Evolutionary conservation across 2,329 filamentous ascomycete genomes (phyloP).

Genomic region (Didymella keratinophila): DNA sequence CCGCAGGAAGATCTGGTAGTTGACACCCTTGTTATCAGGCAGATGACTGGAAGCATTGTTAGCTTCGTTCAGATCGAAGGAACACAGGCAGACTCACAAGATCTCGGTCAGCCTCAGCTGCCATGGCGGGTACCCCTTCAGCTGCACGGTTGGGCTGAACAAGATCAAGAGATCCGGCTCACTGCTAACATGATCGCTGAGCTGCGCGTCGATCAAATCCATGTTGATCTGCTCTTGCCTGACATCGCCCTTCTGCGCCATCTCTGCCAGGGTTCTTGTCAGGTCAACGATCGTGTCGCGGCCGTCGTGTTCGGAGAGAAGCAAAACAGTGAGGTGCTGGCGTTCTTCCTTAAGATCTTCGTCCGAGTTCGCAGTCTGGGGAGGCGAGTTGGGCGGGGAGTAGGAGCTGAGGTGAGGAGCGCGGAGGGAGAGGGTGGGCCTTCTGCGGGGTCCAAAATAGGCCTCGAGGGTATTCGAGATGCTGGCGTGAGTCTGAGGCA

Average conservation of each 20-base stretch:
- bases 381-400: slow-evolving; percentile 56
- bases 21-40: slow-evolving; percentile 80
- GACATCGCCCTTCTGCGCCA: slow-evolving; percentile 90
- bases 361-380: slow-evolving; percentile 44
- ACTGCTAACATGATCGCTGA: slow-evolving; percentile 77
- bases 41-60: slow-evolving; percentile 52
- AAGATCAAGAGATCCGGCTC: slow-evolving; percentile 91
- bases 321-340: slow-evolving; percentile 68
- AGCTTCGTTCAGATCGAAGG: slow-evolving; percentile 7
- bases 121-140: slow-evolving; percentile 96
- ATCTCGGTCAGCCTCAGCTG: slow-evolving; percentile 95
- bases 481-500: slow-evolving; percentile 81
- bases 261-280: slow-evolving; percentile 91
- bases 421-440: slow-evolving; percentile 74
- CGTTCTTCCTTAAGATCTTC: slow-evolving; percentile 45
- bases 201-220: slow-evolving; percentile 88
- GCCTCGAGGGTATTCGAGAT: slow-evolving; percentile 81
- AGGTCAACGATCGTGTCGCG: slow-evolving; percentile 94
- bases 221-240: slow-evolving; percentile 80
- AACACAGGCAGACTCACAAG: slow-evolving; percentile 63
- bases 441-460: slow-evolving; percentile 79
- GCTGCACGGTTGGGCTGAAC: slow-evolving; percentile 82
- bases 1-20: slow-evolving; percentile 91
- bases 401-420: slow-evolving; percentile 73
- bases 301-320: slow-evolving; percentile 88